A percentile compares a stretch with the other conserved stretches of the same genome.
These are phyloP conservation scores for Phytopythium boreale DNA, from an alignment of 352 stramenopile genomes.

Conservation along the genomic window DNA sequence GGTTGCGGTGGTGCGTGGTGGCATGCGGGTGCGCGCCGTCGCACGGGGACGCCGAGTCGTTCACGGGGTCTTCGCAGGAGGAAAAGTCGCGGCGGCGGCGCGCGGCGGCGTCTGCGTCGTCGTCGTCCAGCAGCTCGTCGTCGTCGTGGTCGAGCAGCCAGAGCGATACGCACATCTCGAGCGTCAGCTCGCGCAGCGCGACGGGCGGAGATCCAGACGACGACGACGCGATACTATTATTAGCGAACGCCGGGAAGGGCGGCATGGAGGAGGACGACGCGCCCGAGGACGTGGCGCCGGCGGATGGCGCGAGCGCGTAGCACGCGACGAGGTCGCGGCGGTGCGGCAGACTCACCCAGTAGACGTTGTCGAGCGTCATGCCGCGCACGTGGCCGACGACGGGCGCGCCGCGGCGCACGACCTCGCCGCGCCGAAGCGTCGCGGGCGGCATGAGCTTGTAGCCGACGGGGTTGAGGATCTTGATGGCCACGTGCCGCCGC, in stretches of 20 bases:
- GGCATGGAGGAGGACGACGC: slow-evolving; percentile 8
- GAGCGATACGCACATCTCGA: slow-evolving; percentile 86
- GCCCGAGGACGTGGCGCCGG: neutral
- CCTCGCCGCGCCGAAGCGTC: slow-evolving; percentile 76
- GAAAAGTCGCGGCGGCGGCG: slow-evolving; percentile 3
- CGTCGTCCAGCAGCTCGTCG: slow-evolving; percentile 31
- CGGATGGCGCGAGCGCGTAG: slow-evolving; percentile 40
- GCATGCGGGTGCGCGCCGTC: neutral
- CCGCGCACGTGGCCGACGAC: slow-evolving; percentile 45
- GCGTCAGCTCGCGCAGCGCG: slow-evolving; percentile 65
- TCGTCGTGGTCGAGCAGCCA: slow-evolving; percentile 74
- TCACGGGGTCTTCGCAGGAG: slow-evolving; percentile 41
- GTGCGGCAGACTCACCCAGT: slow-evolving; percentile 66
- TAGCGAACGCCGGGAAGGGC: slow-evolving; percentile 5
- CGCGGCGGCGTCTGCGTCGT: slow-evolving; percentile 12
- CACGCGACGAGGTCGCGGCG: slow-evolving; percentile 64
- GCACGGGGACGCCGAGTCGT: slow-evolving; percentile 22
- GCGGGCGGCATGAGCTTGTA: slow-evolving; percentile 88
- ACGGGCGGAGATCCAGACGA: neutral
- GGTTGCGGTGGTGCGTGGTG: neutral
- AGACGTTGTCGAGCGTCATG: slow-evolving; percentile 77
- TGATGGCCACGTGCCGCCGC: slow-evolving; percentile 90
- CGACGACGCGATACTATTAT: slow-evolving; percentile 1
- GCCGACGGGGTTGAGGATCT: slow-evolving; percentile 96
- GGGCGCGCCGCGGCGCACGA: slow-evolving; percentile 73